Evolutionary conservation across 106 monocot species (phyloP), one percentile per base, ranked within the genome.

Genomic region (Amphibolis antarctica): DNA sequence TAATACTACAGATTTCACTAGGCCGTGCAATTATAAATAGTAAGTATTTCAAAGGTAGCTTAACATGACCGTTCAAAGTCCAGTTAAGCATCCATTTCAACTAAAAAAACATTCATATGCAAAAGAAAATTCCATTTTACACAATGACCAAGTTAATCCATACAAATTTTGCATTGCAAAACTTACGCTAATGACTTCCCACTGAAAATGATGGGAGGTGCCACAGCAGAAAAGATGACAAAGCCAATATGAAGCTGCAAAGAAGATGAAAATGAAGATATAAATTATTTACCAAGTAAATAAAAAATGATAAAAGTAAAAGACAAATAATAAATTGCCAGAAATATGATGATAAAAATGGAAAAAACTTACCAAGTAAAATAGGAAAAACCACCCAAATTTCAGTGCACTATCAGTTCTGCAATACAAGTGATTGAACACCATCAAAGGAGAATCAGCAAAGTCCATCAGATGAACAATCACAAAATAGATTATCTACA

Each of bases 371-470:
- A 96, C 96, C 80, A 83, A 36, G 67, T 96, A 96, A 68, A 84
- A 78, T 36, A 96, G 44, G 74, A 96, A 90, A 73, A 96, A 96
- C 96, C 86, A 96, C 66, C 89, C 78, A 72, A 96, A 96, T 56
- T 82, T 96, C 69, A 96, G 64, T 60, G 89, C 96, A 78, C 96
- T 96, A 31, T 96, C 96, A 61, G 89, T 90, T 80, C 93, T 88
- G 55, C 24, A 85, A 79, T 42, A 29, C 54, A 19, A 53, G 36
- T 36, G 36, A 36, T 36, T 36, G 36, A 36, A 36, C 7, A 36
- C 2, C 36, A 36, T 5, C 20, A 12, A 42, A 24, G 43, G 23
- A 3, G 0, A 45, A 44, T 10, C 36, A 45, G 45, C 17, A 36
- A 30, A 5, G 24, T 31, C 12, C 28, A 28, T 31, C 14, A 23